phyloP scores from a whole-genome alignment of 2,329 filamentous ascomycete species.

The Helotiales sp. region DNA sequence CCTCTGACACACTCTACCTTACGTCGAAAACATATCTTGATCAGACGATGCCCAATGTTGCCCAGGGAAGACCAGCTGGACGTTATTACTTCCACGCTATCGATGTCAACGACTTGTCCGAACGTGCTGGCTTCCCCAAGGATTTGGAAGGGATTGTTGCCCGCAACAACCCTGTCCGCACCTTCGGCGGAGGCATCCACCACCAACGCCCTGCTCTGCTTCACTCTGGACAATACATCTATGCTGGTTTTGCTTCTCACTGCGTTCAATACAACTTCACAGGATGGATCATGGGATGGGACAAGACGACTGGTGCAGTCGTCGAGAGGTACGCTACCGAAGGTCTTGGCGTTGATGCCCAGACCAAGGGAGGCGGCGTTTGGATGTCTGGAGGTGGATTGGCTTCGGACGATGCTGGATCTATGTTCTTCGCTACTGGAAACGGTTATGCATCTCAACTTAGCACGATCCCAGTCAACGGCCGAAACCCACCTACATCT shows the following conservation, averaged over 20 bases:
- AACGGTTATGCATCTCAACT: constrained; percentile 56
- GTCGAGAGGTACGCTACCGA: constrained; percentile 52
- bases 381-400: constrained; percentile 58
- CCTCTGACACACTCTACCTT: constrained; percentile 54
- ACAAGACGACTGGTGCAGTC: constrained; percentile 51
- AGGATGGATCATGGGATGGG: constrained; percentile 54
- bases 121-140: constrained; percentile 50
- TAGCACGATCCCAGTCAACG: constrained; percentile 49
- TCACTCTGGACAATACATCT: constrained; percentile 52
- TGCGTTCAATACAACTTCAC: constrained; percentile 58
- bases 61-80: constrained; percentile 50
- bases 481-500: constrained; percentile 50
- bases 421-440: constrained; percentile 54
- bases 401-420: constrained; percentile 52
- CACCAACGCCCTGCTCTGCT: constrained; percentile 54
- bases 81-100: constrained; percentile 53
- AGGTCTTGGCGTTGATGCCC: constrained; percentile 49
- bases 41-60: constrained; percentile 41
- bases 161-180: constrained; percentile 51
- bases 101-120: constrained; percentile 50
- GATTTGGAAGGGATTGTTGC: constrained; percentile 50
- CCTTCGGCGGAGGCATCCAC: constrained; percentile 54
- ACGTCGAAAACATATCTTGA: constrained; percentile 55
- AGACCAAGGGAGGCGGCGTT: constrained; percentile 49
- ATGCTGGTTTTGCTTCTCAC: constrained; percentile 56